These are phyloP conservation scores for Backusella australiensis DNA, from an alignment of 192 early-diverging fungal genomes.

Conservation along the genomic window DNA sequence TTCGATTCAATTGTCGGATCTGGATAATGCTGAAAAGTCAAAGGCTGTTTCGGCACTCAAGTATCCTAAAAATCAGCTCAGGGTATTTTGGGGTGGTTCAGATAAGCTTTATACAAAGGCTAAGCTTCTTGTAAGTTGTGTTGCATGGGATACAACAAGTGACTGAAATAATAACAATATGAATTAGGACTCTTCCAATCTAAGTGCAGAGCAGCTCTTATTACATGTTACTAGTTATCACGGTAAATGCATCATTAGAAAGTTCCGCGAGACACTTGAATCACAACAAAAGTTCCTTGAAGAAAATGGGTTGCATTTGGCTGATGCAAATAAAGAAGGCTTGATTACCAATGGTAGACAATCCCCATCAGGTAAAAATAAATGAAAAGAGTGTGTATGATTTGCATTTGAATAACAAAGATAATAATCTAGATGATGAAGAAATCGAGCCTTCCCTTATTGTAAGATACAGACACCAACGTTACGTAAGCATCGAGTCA, in stretches of 20 bases:
- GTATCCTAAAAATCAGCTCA: constrained; percentile 46
- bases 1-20: constrained; percentile 23
- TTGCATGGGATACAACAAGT: no score
- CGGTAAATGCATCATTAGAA: constrained; percentile 41
- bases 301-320: constrained; percentile 28
- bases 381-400: not conserved
- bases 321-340: constrained; percentile 22
- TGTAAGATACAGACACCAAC: constrained; percentile 43
- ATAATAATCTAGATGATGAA: not conserved
- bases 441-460: constrained; percentile 23
- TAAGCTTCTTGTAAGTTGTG: constrained; percentile 12
- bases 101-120: constrained; percentile 15
- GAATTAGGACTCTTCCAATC: constrained; percentile 39
- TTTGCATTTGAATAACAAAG: not conserved
- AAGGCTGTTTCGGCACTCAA: constrained; percentile 38
- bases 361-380: constrained; percentile 23
- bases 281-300: constrained; percentile 35
- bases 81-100: constrained; percentile 36
- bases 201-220: constrained; percentile 43
- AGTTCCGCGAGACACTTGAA: constrained; percentile 39
- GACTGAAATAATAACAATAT: no score
- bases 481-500: constrained; percentile 45
- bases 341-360: not conserved
- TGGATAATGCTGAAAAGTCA: constrained; percentile 14
- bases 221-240: constrained; percentile 43